These are phyloP conservation scores for Alternaria atra DNA, from an alignment of 2,329 filamentous ascomycete genomes.

Conservation along the genomic window DNA sequence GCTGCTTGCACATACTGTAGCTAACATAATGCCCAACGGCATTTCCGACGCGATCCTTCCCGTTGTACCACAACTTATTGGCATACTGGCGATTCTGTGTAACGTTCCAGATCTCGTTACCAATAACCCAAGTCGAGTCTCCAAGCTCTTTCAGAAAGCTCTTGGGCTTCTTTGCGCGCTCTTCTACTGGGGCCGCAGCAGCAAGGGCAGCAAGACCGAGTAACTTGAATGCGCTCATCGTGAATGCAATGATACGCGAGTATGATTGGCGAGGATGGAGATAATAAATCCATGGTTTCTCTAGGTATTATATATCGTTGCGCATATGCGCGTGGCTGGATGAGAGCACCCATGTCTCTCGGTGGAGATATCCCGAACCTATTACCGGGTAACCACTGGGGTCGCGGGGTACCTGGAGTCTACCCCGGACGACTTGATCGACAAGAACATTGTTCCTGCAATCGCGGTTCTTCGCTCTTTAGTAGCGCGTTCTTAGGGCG, in stretches of 20 bases:
- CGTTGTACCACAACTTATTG: slow-evolving; percentile 54
- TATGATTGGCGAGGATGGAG: not conserved
- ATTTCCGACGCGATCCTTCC: slow-evolving; percentile 53
- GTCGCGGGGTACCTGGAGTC: slow-evolving; percentile 16
- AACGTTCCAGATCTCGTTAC: slow-evolving; percentile 55
- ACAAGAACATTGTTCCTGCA: slow-evolving; percentile 35
- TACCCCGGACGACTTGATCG: slow-evolving; percentile 18
- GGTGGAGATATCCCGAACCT: slow-evolving; percentile 28
- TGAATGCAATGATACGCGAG: not conserved
- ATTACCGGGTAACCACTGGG: slow-evolving; percentile 21
- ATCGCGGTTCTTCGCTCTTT: slow-evolving; percentile 21
- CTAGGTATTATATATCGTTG: slow-evolving; percentile 1
- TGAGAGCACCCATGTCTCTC: slow-evolving; percentile 9
- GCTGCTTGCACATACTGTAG: slow-evolving; percentile 48
- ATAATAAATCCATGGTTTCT: not conserved
- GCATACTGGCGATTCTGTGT: slow-evolving; percentile 52
- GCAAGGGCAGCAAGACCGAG: slow-evolving; percentile 28
- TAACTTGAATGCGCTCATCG: slow-evolving; percentile 29
- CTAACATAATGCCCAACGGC: slow-evolving; percentile 57
- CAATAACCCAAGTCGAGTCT: slow-evolving; percentile 50
- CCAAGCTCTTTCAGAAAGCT: slow-evolving; percentile 48
- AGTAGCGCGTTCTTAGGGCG: slow-evolving; percentile 16
- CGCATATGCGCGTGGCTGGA: not conserved
- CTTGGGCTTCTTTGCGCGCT: slow-evolving; percentile 33
- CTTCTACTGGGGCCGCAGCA: slow-evolving; percentile 30